Evolutionary conservation across 225 moss, liverwort and hornwort species (phyloP), one percentile per base, ranked within the genome.

Genomic region (Physcomitrium patens): DNA sequence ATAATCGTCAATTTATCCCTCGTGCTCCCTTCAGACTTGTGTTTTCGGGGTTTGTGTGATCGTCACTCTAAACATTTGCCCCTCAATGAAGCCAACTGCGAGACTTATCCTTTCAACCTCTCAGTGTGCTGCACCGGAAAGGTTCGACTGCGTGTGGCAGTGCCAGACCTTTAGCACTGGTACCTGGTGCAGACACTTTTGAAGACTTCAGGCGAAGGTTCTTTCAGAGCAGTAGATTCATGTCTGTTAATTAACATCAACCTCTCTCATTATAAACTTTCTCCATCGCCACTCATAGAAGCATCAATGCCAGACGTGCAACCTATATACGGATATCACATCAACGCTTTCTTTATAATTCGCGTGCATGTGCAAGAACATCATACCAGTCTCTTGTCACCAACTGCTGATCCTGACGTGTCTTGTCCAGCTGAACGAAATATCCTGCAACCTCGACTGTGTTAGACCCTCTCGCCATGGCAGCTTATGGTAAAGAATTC

Each of bases 171-270:
- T 46, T 46, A 11, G n/a, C 73, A 27, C 74, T 65, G 60, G 65
- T 66, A 70, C 66, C 15, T 22, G 5, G 58, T 4, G 75, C 70
- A 44, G 42, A 31, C 31, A 37, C 1, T 4, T 4, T 37, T 37
- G 55, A 62, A 72, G 63, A 64, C 64, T 76, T 72, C 26, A 52
- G 47, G 31, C 37, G 11, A 60, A 64, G 79, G 59, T 63, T 74
- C 57, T 42, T 52, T 16, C 65, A 51, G 19, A 26, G 51, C 69
- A 52, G 22, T 55, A 65, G 46, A 37, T 37, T 37, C 31, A 48
- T 23, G 63, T 51, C 77, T 22, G 12, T 66, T 45, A 23, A 59
- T 63, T 46, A 50, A 59, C 22, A 47, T 22, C 62, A 24, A 62
- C 37, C 19, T 0, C 31, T 37, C 31, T 72, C 50, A 28, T 20